phyloP scores from a whole-genome alignment of 805 yeast species.

The Saccharomycopsis schoenii region DNA sequence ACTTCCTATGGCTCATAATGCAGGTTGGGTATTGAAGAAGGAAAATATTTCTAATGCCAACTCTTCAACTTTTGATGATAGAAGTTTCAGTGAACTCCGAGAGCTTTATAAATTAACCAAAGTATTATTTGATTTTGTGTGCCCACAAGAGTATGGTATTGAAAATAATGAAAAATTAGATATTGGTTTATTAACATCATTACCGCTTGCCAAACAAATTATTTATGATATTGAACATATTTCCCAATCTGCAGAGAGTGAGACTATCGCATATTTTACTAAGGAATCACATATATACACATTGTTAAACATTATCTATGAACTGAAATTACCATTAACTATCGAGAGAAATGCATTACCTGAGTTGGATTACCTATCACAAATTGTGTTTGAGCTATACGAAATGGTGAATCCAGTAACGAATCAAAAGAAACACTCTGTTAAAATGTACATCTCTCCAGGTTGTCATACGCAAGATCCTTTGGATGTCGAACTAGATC shows the following conservation, averaged over 20 bases:
- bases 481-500: slow-evolving; percentile 90
- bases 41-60: slow-evolving; percentile 11
- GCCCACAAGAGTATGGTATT: slow-evolving; percentile 98
- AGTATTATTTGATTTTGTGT: slow-evolving; percentile 90
- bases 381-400: slow-evolving; percentile 85
- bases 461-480: slow-evolving; percentile 99
- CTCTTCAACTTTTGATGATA: slow-evolving; percentile 59
- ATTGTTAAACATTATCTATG: slow-evolving; percentile 79
- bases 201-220: slow-evolving; percentile 87
- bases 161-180: slow-evolving; percentile 91
- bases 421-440: slow-evolving; percentile 68
- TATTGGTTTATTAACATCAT: slow-evolving; percentile 86
- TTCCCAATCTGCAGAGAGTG: slow-evolving; percentile 71
- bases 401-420: slow-evolving; percentile 52
- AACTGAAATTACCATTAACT: slow-evolving; percentile 89
- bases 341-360: slow-evolving; percentile 93
- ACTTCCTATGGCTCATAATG: slow-evolving; percentile 35
- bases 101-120: slow-evolving; percentile 86
- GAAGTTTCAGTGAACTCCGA: slow-evolving; percentile 68
- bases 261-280: slow-evolving; percentile 83
- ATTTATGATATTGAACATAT: slow-evolving; percentile 70
- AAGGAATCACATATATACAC: slow-evolving; percentile 97
- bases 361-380: slow-evolving; percentile 90
- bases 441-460: slow-evolving; percentile 86
- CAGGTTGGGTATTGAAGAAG: slow-evolving; percentile 60